Conservation (phyloP, 257 asterid genomes). For the Echites panduratus region DNA sequence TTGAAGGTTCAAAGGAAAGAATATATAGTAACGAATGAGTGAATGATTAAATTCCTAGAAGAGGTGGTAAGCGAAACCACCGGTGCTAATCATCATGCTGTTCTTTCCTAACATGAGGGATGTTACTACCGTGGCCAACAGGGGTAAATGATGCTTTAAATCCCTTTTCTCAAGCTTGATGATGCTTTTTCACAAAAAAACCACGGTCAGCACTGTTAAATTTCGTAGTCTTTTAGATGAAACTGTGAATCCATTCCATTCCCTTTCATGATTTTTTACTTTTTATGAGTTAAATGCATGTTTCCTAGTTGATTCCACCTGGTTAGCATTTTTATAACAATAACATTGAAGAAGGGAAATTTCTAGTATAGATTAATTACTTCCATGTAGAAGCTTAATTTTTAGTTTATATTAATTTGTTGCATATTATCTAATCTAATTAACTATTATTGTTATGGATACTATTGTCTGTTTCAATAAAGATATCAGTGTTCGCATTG, state of each 20-base stretch:
- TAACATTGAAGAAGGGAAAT: too few species aligned
- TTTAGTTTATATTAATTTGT: too few species aligned
- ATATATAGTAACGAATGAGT: neutral
- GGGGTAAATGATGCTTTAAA: conserved; percentile 11
- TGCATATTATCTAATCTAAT: too few species aligned
- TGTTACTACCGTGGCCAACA: conserved; percentile 2
- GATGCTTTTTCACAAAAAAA: neutral
- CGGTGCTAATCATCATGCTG: conserved; percentile 4
- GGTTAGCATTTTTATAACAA: too few species aligned
- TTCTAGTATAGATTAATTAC: too few species aligned
- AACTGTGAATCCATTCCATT: neutral
- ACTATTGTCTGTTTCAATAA: too few species aligned
- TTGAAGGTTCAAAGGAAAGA: neutral
- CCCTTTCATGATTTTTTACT: neutral
- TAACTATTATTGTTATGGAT: too few species aligned
- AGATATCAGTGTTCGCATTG: too few species aligned
- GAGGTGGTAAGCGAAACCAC: conserved; percentile 3
- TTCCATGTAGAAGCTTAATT: too few species aligned
- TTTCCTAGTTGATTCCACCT: neutral
- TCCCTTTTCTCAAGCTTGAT: conserved; percentile 9
- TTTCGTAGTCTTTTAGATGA: neutral
- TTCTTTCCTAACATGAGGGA: neutral
- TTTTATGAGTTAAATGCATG: too few species aligned
- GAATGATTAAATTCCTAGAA: neutral
- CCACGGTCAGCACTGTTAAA: too few species aligned